Conservation (phyloP, 1,284 basidiomycete genomes). For the Leccinum discolor region DNA sequence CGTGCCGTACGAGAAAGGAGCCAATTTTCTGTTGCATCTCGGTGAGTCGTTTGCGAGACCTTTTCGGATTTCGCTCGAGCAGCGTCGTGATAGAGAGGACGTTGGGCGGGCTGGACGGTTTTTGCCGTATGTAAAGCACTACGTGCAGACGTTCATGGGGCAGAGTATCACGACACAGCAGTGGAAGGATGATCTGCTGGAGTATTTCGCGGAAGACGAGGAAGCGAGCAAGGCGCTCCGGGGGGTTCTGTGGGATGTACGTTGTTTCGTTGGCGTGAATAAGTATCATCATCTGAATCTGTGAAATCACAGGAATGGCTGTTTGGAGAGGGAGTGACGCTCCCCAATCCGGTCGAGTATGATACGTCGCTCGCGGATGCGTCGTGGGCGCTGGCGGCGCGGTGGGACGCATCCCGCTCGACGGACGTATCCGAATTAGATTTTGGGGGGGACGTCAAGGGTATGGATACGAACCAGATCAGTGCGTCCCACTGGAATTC, state of each 20-base stretch:
- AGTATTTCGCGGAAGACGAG: constrained; percentile 70
- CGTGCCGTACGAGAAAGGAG: constrained; percentile 77
- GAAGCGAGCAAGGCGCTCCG: constrained; percentile 66
- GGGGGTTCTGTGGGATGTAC: constrained; percentile 79
- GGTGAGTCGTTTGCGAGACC: constrained; percentile 37
- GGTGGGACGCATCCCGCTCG: constrained; percentile 72
- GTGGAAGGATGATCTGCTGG: constrained; percentile 87
- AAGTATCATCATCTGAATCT: not conserved
- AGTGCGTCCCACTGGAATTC: not conserved
- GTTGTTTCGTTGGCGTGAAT: constrained; percentile 19
- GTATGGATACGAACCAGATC: constrained; percentile 42
- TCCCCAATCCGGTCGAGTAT: constrained; percentile 84
- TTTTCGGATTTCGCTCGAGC: not conserved
- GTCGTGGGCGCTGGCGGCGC: constrained; percentile 70
- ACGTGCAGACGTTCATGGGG: constrained; percentile 79
- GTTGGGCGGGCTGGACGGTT: constrained; percentile 88
- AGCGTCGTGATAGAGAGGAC: constrained; percentile 55
- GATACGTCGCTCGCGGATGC: constrained; percentile 79
- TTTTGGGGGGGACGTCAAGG: constrained; percentile 60
- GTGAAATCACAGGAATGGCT: constrained; percentile 66
- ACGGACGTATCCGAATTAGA: constrained; percentile 45
- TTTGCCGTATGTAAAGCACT: constrained; percentile 80
- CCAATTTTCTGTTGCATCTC: constrained; percentile 71
- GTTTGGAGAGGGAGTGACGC: constrained; percentile 76
- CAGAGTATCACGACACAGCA: constrained; percentile 87